Conservation (phyloP, 441 rosid genomes). For the Populus hybrid region DNA sequence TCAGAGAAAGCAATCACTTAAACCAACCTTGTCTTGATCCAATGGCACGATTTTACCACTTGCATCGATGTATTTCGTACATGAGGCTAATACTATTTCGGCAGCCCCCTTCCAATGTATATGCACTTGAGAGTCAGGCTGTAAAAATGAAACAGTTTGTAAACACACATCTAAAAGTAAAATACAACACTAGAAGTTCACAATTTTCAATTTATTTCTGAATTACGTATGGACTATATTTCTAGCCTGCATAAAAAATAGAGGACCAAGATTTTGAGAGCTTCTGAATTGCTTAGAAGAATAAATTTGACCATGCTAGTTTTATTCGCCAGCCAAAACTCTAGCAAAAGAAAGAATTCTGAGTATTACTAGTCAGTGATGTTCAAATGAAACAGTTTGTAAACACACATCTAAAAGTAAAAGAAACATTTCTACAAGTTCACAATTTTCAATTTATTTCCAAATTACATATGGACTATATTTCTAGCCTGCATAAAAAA, state of each 20-base stretch:
- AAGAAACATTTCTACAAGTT: neutral
- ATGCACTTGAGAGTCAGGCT: conserved; percentile 69
- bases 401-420: neutral
- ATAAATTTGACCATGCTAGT: neutral
- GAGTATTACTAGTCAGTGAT: neutral
- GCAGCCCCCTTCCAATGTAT: conserved; percentile 99
- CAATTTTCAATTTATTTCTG: neutral
- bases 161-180: neutral
- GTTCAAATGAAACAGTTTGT: neutral
- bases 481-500: neutral
- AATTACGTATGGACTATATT: neutral
- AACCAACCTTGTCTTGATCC: conserved; percentile 64
- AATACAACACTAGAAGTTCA: neutral
- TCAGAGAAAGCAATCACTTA: conserved; percentile 1
- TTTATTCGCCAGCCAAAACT: neutral
- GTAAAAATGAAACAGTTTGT: conserved; percentile 12
- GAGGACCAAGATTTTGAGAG: neutral
- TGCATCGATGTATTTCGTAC: conserved; percentile 54
- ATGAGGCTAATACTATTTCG: conserved; percentile 78
- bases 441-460: neutral
- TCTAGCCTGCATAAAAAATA: neutral
- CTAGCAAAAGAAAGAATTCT: neutral
- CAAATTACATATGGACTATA: neutral
- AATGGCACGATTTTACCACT: conserved; percentile 42
- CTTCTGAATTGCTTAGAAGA: neutral